phyloP scores from a whole-genome alignment of 2,329 filamentous ascomycete genomes.

The Sarocladium kiliense region DNA sequence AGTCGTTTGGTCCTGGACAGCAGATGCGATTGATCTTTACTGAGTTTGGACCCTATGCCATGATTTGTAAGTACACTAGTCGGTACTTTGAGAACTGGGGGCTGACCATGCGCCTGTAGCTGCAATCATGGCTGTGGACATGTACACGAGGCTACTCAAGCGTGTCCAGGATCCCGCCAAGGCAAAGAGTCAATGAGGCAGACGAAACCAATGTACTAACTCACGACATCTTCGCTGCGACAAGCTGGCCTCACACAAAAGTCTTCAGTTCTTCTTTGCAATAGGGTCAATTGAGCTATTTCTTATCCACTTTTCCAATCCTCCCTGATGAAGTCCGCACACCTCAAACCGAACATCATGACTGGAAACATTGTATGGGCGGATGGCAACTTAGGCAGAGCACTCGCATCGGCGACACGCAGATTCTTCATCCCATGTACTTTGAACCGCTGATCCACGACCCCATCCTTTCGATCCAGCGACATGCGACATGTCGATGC shows the following conservation, averaged over 20 bases:
- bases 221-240: neutral
- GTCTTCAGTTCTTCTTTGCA: too few species aligned
- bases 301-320: neutral
- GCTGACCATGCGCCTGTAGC: constrained; percentile 29
- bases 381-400: neutral
- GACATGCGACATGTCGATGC: neutral
- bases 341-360: neutral
- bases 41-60: constrained; percentile 46
- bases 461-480: neutral
- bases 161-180: constrained; percentile 30
- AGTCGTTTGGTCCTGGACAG: constrained; percentile 35
- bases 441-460: neutral
- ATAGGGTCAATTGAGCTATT: too few species aligned
- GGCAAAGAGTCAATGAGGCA: constrained; percentile 36
- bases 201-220: neutral
- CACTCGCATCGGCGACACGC: neutral
- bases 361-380: neutral
- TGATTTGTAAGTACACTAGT: constrained; percentile 41
- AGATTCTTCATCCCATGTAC: neutral
- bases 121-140: constrained; percentile 44
- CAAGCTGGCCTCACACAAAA: neutral
- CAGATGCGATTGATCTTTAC: constrained; percentile 43
- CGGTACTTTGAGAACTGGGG: neutral
- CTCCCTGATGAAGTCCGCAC: neutral
- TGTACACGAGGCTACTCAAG: constrained; percentile 45